Base-by-base conservation (phyloP, 2,329 filamentous ascomycete species). In the Hymenoscyphus infarciens region DNA sequence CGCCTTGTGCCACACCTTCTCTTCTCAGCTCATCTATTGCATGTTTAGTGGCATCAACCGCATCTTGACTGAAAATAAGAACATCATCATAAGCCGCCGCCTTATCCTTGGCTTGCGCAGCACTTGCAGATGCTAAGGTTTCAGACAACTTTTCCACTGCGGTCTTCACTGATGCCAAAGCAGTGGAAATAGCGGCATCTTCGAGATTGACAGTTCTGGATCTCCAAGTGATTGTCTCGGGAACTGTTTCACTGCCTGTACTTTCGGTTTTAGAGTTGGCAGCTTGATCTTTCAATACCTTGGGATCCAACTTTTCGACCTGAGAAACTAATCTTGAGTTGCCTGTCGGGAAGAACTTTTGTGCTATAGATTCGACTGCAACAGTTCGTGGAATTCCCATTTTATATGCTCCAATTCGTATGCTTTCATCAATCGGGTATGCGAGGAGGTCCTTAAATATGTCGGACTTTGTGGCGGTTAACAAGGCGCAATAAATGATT, bases 351-450 rank as follows among this genome's bases (percentile, higher is more conserved):
- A 98, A 97, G 64, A 88, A 87, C 68, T 89, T 88, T 69, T 87
- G 87, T 2, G 91, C 90, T 67, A 98, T 90, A 7, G 87, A 84
- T 0, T 89, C 83, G 57, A 97, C 88, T 2, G 93, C 88, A 60
- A 92, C 85, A 1, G 92, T 97, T 53, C 95, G 87, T 0, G 94
- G 90, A 35, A 96, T 85, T 74, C 94, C 90, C 74, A 92, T 83
- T 76, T 97, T 92, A 75, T 98, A 98, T 19, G 95, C 92, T 39
- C 93, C 93, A 75, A 96, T 98, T 66, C 94, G 88, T 71, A 99
- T 91, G 66, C 92, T 96, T 1, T 93, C 93, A 74, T 99, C 95
- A 65, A 97, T 88, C 4, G 90, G 96, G 70, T 90, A 88, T 56
- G 89, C 86, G 62, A 99, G 79, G 27, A 97, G 82, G 65, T 98